Conservation (phyloP, 805 yeast species). For the Candida railenensis region DNA sequence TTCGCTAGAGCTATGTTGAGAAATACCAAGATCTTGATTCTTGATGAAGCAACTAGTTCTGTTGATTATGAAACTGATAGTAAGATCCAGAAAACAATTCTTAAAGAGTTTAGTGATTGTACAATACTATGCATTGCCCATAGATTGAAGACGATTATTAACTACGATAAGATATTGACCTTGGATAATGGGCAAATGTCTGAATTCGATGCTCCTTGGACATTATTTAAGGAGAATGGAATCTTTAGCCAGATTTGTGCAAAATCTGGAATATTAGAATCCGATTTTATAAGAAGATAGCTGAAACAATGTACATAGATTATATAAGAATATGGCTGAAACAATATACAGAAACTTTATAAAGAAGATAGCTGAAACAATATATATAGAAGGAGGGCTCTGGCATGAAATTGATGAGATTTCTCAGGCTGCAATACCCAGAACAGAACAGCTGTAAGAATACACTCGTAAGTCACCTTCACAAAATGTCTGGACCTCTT, state of each 20-base stretch:
- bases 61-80: conserved; percentile 88
- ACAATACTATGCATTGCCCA: conserved; percentile 90
- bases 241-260: conserved; percentile 73
- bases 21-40: conserved; percentile 69
- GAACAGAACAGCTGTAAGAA: no score
- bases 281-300: conserved; percentile 35
- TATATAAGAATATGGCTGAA: no score
- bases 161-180: conserved; percentile 76
- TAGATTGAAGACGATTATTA: conserved; percentile 70
- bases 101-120: conserved; percentile 65
- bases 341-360: no score
- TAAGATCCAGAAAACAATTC: conserved; percentile 70
- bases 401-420: no score
- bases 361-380: no score
- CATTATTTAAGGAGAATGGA: conserved; percentile 52
- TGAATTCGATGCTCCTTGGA: conserved; percentile 76
- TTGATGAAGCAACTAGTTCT: conserved; percentile 82
- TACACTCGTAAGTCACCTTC: no score
- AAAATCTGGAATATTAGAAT: conserved; percentile 40
- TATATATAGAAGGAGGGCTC: no score
- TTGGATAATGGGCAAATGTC: conserved; percentile 76
- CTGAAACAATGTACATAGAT: no score
- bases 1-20: conserved; percentile 82
- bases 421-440: no score
- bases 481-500: no score